Evolutionary conservation across 192 early-diverging fungal genomes (phyloP), one percentile per base, ranked within the genome.

Genomic region (Ramicandelaber brevisporus): DNA sequence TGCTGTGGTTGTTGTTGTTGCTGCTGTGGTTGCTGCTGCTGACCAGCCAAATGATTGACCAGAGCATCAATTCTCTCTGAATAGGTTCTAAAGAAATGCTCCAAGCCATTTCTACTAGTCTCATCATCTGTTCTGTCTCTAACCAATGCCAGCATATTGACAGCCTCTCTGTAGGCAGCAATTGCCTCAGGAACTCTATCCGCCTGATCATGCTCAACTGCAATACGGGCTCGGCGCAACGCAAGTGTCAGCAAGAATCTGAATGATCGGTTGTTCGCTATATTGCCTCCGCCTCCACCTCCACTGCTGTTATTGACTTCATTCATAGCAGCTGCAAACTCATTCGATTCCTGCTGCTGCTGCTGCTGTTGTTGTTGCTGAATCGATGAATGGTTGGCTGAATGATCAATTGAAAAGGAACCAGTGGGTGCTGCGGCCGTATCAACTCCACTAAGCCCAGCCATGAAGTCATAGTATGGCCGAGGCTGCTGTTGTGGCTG

Each of bases 61-160:
- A 57, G 38, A 13, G 52, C 55, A 2, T 48, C 31, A 15, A 57
- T 47, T 21, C 55, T 48, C 24, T 57, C 55, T 15, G 50, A 53
- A 33, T 57, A 57, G n/a, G 55, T 57, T 27, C 52, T 54, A 50
- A 54, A 47, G 38, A 59, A 54, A 30, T 59, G 57, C 36, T 50
- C 30, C 12, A 59, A 42, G 7, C 57, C 48, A 28, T 54, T 44
- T n/a, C 48, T 44, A 14, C 48, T 46, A 18, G 50, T 53, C 24
- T 54, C 48, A 21, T 55, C 57, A 33, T 40, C 49, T 6, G 52
- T 50, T 25, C 52, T 47, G 40, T 48, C 43, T 18, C 54, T 36
- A 28, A 59, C 53, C 10, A 59, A 39, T 3, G 48, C 52, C 18
- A 59, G 48, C 51, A 59, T 53, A 43, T 51, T 54, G 29, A 59